Conservation (phyloP, 805 yeast genomes). For the Candida succiphila region DNA sequence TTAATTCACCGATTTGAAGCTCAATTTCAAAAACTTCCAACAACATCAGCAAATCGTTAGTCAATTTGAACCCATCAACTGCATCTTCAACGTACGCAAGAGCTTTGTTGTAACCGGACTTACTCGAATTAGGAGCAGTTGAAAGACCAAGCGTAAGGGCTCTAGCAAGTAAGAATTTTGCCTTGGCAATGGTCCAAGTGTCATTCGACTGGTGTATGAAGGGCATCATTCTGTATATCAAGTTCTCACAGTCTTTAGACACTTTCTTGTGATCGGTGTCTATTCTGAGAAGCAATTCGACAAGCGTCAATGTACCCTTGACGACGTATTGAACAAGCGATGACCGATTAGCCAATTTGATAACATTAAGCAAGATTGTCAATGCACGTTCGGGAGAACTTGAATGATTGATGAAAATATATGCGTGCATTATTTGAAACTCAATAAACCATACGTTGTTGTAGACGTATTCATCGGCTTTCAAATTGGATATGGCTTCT, state of each 20-base stretch:
- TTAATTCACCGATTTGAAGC: constrained; percentile 22
- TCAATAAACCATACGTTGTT: constrained; percentile 35
- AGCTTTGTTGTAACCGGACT: constrained; percentile 17
- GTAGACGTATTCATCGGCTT: constrained; percentile 12
- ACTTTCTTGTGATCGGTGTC: constrained; percentile 20
- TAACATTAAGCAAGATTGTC: constrained; percentile 37
- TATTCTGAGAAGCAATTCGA: constrained; percentile 31
- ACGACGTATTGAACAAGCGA: constrained; percentile 35
- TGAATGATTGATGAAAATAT: constrained; percentile 30
- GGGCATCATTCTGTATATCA: constrained; percentile 36
- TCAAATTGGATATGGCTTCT: constrained; percentile 11
- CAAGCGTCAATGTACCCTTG: constrained; percentile 37
- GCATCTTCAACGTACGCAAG: constrained; percentile 30
- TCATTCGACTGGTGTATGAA: constrained; percentile 29
- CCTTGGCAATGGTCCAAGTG: constrained; percentile 28
- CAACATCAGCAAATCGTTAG: constrained; percentile 28
- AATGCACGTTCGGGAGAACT: constrained; percentile 36
- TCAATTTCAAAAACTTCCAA: constrained; percentile 30
- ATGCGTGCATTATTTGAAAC: constrained; percentile 37
- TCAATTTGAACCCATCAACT: constrained; percentile 32
- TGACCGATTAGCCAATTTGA: constrained; percentile 35
- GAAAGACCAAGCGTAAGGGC: constrained; percentile 11
- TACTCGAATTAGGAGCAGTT: neutral
- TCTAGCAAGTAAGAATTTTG: constrained; percentile 23
- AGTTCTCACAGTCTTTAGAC: constrained; percentile 27